Base-by-base conservation (phyloP, 2,329 filamentous ascomycete genomes). In the Penicillium freii region DNA sequence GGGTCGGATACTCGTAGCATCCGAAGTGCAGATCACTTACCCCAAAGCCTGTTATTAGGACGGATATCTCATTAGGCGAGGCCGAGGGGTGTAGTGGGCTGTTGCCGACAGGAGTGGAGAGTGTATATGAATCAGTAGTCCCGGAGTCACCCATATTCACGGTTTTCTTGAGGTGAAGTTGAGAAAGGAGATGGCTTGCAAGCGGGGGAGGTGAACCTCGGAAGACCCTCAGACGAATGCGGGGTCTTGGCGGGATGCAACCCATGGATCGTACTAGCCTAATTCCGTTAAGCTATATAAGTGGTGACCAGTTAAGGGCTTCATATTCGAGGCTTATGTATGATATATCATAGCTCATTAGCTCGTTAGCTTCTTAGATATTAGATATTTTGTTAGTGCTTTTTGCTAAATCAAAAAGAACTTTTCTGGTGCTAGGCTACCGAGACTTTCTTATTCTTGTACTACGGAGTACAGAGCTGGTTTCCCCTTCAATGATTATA, bases 31-130 rank as follows among this genome's bases (percentile, higher is more conserved):
- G 62, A 64, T 57, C 55, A 69, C 68, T 63, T 66, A 74, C 72
- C 25, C 73, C 73, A 56, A 74, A 75, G 15, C 73, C 73, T 2
- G 73, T 75, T 45, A 75, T 63, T 25, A 75, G 63, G 19, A 75
- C 70, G 17, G 69, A 72, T 47, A 75, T 68, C 29, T 71, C 69
- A 43, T 69, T 67, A 15, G 59, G 46, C 13, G 62, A 60, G 29
- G 58, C 52, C 15, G 61, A 52, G 15, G 62, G 55, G 11, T 57
- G 53, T 17, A 63, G 54, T 9, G 63, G 53, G 25, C 55, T 59
- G 29, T 58, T 60, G 17, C 55, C 59, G 10, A 61, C 38, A 11
- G 59, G 53, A 29, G 62, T 60, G 50, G 64, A 47, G 48, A 56
- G 54, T 34, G 58, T 23, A 6, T 61, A 40, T 27, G 54, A 54